Conservation (phyloP, 306 rosid genomes). For the Leucaena leucocephala region DNA sequence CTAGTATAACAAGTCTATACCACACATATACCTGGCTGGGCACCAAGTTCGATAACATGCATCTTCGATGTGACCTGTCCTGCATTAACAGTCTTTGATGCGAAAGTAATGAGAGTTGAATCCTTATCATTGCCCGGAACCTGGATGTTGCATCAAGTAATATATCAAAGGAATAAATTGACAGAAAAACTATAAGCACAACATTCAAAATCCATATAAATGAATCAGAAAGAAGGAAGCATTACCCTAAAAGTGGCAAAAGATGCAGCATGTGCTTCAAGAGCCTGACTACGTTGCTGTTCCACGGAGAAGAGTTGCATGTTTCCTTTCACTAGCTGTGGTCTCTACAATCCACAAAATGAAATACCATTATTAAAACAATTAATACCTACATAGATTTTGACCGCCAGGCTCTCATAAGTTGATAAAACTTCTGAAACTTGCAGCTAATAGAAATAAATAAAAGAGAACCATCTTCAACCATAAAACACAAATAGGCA, state of each 20-base stretch:
- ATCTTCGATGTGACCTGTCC: slow-evolving; percentile 78
- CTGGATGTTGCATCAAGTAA: slow-evolving; percentile 44
- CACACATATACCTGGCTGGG: slow-evolving; percentile 69
- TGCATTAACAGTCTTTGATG: slow-evolving; percentile 71
- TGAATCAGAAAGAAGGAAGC: slow-evolving; percentile 23
- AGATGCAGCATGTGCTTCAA: slow-evolving; percentile 91
- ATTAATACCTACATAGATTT: slow-evolving; percentile 19
- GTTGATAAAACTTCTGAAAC: not conserved
- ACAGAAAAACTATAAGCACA: slow-evolving; percentile 25
- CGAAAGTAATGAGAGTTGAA: slow-evolving; percentile 75
- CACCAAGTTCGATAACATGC: slow-evolving; percentile 90
- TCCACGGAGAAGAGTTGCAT: slow-evolving; percentile 87
- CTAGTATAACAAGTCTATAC: slow-evolving; percentile 24
- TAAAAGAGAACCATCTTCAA: slow-evolving; percentile 1
- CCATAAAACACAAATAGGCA: slow-evolving; percentile 2
- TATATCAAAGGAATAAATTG: slow-evolving; percentile 18
- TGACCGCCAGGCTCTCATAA: not conserved
- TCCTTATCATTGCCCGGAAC: slow-evolving; percentile 74
- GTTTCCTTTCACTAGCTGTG: slow-evolving; percentile 83
- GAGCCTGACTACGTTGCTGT: slow-evolving; percentile 88
- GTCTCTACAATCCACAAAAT: slow-evolving; percentile 54
- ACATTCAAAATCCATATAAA: slow-evolving; percentile 28
- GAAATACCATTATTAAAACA: slow-evolving; percentile 28
- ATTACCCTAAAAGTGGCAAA: slow-evolving; percentile 69
- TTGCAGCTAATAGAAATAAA: not conserved